Base-by-base conservation (phyloP, 2,329 filamentous ascomycete species). In the Parastagonospora nodorum region DNA sequence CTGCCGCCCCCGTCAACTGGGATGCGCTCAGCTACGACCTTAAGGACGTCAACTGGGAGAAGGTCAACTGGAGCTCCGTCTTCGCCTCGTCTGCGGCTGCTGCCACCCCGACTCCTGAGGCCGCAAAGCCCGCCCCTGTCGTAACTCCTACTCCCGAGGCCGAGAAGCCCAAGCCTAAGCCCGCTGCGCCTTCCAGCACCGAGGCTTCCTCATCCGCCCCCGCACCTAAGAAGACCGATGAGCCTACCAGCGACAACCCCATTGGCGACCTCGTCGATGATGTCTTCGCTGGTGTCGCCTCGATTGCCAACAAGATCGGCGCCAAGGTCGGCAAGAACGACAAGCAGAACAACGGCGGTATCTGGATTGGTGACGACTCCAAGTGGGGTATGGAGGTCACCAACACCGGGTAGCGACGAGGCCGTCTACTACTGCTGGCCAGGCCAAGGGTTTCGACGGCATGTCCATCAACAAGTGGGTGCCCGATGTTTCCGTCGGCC, bases 401-500 rank as follows among this genome's bases (percentile, higher is more conserved):
- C 61, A 76, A 76, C 68, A 55, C 63, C 43, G 61, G 61, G 57
- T 40, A 55, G 52, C 36, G 53, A 71, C 37, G 61, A 69, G 42
- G 50, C 68, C 33, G 60, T 73, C 42, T 54, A 74, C 45, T 68
- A 69, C 53, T 71, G 73, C 67, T 76, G 74, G 74, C 61, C 61
- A 63, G 44, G 55, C 63, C 29, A 51, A 62, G 30, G 66, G 60
- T 48, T 74, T 66, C 55, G 62, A 61, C 43, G 68, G 64, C 55
- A 73, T 74, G 58, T 71, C 64, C 49, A 53, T 75, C 59, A 75
- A 74, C 64, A 60, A 55, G 46, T 60, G 69, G 54, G 37, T 50
- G 11, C 72, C 73, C 15, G 56, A 64, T 35, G 68, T 80, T 55
- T 73, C 73, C 33, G 69, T 76, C 52, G 72, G 74, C 8, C 62